These are phyloP conservation scores for Leavenworthia alabamica DNA, from an alignment of 345 rosid species.

Conservation along the genomic window DNA sequence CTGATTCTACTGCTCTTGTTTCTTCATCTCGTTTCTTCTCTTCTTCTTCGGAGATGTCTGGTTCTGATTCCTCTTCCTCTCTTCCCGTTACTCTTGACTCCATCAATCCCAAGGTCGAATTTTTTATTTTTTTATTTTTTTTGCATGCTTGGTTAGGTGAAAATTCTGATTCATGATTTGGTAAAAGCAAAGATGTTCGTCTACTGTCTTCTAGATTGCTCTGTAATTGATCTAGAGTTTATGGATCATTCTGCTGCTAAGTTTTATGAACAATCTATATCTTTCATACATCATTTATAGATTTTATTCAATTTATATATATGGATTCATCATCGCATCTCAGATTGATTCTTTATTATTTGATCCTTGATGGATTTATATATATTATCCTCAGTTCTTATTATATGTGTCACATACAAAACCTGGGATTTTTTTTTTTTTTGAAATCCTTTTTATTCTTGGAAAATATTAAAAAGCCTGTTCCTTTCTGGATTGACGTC, in stretches of 20 bases:
- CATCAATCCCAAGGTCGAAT: constrained; percentile 80
- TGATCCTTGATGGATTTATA: not conserved
- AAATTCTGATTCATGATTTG: too few species aligned
- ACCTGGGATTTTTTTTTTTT: too few species aligned
- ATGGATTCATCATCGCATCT: not conserved
- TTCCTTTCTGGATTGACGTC: too few species aligned
- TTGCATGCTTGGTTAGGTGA: too few species aligned
- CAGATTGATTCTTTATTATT: not conserved
- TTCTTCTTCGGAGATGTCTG: constrained; percentile 38
- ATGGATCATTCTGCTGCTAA: not conserved
- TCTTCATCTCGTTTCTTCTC: too few species aligned
- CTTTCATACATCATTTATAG: not conserved
- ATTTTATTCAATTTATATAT: too few species aligned
- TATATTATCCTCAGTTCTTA: too few species aligned
- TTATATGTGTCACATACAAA: too few species aligned
- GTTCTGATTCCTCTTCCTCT: constrained; percentile 27
- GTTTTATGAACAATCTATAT: not conserved
- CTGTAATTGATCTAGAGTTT: not conserved
- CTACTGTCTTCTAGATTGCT: too few species aligned
- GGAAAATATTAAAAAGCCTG: too few species aligned
- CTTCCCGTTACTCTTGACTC: constrained; percentile 36
- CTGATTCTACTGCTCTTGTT: constrained; percentile 27
- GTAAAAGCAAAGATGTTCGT: too few species aligned
- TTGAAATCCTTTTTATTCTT: too few species aligned
- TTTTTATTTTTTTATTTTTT: not conserved